phyloP scores from a whole-genome alignment of 2,329 filamentous ascomycete species.

The Claviceps sp. region DNA sequence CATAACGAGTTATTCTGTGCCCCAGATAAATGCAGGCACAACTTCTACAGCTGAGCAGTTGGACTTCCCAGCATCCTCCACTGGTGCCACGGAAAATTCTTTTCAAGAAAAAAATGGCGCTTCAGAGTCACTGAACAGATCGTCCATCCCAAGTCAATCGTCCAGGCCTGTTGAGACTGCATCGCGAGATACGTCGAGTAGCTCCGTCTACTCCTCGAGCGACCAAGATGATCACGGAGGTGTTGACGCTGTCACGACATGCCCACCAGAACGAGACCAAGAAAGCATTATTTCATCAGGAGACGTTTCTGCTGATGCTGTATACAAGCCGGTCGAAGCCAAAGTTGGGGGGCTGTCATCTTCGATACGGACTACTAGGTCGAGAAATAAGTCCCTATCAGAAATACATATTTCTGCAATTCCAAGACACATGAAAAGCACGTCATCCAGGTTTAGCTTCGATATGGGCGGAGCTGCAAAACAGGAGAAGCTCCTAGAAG shows the following conservation, averaged over 20 bases:
- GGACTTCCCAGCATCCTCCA: conserved; percentile 10
- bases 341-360: conserved; percentile 1
- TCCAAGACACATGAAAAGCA: conserved; percentile 58
- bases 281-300: background rate
- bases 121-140: background rate
- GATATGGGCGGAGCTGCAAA: conserved; percentile 61
- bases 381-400: conserved; percentile 40
- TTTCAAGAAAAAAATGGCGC: background rate
- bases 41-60: background rate
- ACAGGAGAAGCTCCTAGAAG: conserved; percentile 57
- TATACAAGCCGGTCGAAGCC: background rate
- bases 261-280: background rate
- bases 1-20: background rate
- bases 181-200: background rate
- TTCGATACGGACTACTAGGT: conserved; percentile 24
- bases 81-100: conserved; percentile 1
- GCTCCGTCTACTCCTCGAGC: background rate
- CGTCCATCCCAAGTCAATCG: background rate
- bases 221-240: background rate
- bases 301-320: background rate
- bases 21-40: background rate
- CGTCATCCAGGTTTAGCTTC: conserved; percentile 69
- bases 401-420: conserved; percentile 36
- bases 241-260: background rate
- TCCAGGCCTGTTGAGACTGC: background rate